A percentile compares a stretch with the other conserved stretches of the same genome.
Conservation (phyloP, 1,139 yeast genomes). For the Hanseniaspora gamundiae region DNA sequence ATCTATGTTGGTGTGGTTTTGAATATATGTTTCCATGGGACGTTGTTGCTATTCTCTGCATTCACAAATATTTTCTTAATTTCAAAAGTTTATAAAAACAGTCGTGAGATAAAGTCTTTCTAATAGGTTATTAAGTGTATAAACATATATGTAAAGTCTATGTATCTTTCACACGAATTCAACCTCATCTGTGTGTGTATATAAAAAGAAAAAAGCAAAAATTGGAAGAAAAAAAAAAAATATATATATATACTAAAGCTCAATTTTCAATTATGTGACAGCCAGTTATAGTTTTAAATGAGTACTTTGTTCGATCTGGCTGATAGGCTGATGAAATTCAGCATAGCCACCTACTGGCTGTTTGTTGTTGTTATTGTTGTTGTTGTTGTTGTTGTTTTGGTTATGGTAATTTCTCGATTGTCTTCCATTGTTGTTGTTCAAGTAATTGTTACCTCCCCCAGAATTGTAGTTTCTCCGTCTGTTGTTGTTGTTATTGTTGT, state of each 20-base stretch:
- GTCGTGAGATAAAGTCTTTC: background rate
- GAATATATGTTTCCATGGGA: background rate
- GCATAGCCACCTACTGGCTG: background rate
- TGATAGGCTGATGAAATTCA: conserved; percentile 1
- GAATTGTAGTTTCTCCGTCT: conserved; percentile 8
- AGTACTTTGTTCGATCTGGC: background rate
- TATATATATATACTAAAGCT: background rate
- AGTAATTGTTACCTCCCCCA: conserved; percentile 7
- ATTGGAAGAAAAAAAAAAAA: too few relatives aligned
- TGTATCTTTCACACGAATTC: too few relatives aligned
- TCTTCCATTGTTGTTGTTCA: conserved; percentile 6
- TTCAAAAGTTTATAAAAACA: background rate
- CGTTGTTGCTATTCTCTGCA: background rate
- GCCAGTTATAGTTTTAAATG: background rate
- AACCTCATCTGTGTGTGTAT: too few relatives aligned
- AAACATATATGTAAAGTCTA: background rate
- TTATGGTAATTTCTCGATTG: conserved; percentile 7
- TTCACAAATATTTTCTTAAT: background rate
- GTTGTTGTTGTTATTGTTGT: conserved; percentile 11
- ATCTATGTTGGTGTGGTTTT: background rate
- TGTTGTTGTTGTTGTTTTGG: conserved; percentile 17
- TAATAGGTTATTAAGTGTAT: background rate
- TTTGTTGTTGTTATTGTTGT: conserved; percentile 8
- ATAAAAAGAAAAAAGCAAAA: too few relatives aligned
- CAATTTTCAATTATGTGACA: background rate